Conservation (phyloP, 2,329 filamentous ascomycete genomes). For the Raffaelea arxii region DNA sequence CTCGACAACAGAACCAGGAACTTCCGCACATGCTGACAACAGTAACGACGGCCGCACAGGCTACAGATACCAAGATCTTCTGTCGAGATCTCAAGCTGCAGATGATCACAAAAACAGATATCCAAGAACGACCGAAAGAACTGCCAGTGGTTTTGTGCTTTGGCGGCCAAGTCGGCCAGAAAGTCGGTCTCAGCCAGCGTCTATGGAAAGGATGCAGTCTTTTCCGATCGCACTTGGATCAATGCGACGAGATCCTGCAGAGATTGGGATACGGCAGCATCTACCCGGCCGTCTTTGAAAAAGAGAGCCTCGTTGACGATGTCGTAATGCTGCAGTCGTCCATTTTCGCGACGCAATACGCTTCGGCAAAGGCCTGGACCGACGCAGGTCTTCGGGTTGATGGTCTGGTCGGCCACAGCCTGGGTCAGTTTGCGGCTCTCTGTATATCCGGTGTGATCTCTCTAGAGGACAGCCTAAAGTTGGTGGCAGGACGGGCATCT, state of each 20-base stretch:
- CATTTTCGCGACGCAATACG: conserved; percentile 30
- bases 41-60: neutral
- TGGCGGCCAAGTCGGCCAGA: conserved; percentile 21
- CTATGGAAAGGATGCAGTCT: conserved; percentile 18
- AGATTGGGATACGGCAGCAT: conserved; percentile 12
- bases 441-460: conserved; percentile 23
- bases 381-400: conserved; percentile 21
- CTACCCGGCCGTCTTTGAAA: conserved; percentile 21
- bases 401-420: conserved; percentile 27
- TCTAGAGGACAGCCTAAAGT: conserved; percentile 20
- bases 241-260: neutral
- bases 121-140: neutral
- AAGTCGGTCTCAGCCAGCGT: conserved; percentile 18
- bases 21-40: neutral
- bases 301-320: conserved; percentile 13
- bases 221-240: conserved; percentile 11
- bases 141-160: conserved; percentile 24
- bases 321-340: conserved; percentile 24
- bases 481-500: conserved; percentile 19
- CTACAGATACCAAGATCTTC: no score
- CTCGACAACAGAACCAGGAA: neutral
- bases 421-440: conserved; percentile 31
- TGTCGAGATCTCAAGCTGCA: no score
- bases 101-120: no score
- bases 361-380: conserved; percentile 25